Evolutionary conservation across 2,329 filamentous ascomycete species (phyloP), one percentile per base, ranked within the genome.

Genomic region (Aspergillus tanneri): DNA sequence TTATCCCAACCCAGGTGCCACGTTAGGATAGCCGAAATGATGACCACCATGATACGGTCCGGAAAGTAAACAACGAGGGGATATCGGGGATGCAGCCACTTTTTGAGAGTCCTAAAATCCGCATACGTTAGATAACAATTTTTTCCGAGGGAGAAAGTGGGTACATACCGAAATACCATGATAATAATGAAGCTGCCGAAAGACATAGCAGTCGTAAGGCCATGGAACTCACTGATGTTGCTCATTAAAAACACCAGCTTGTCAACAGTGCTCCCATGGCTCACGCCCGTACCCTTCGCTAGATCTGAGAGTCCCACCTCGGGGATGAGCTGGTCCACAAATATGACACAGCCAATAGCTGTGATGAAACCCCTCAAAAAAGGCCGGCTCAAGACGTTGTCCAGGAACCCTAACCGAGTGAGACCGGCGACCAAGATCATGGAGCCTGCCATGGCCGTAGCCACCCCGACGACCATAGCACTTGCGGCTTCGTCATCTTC

Each of bases 351-450:
- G 40, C 93, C 93, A 65, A 99, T 95, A 42, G 93, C 93, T 48
- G 89, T 96, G 71, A 99, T 96, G 72, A 99, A 99, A 1, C 93
- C 93, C 50, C 93, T 80, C 47, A 97, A 72, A 61, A 99, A 97
- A 1, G 93, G 93, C 25, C 90, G 81, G 58, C 91, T 96, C 27
- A 99, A 78, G 9, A 99, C 91, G 62, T 90, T 96, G 65, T 99
- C 93, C 52, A 99, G 71, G 62, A 97, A 99, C 0, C 93, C 93
- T 3, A 99, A 75, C 11, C 93, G 81, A 19, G 88, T 87, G 21
- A 96, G 66, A 1, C 93, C 93, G 11, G 91, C 90, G 40, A 90
- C 76, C n/a, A 97, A 79, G 36, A 97, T 92, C 58, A 91, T 90
- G 2, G 86, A 85, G 4, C 92, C 93, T 0, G 92, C 86, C 69